These are phyloP conservation scores for Novymonas esmeraldas DNA, from an alignment of 208 protist species.

Conservation along the genomic window DNA sequence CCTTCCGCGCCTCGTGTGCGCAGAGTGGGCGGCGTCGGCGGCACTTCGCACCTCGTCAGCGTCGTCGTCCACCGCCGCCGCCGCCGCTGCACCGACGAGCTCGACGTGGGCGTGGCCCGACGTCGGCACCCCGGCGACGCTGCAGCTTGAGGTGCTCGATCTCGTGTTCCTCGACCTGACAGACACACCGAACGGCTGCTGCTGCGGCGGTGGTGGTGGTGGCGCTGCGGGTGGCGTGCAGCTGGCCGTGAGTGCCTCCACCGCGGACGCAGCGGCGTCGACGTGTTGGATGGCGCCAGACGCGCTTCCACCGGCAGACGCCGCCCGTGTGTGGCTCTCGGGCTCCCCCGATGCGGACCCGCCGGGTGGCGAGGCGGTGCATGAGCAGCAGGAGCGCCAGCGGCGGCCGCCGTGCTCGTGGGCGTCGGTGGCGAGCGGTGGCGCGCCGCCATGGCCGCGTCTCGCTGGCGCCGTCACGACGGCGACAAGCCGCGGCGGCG, in stretches of 20 bases:
- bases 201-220: not conserved
- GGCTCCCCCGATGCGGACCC: not conserved
- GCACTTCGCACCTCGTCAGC: not conserved
- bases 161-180: constrained; percentile 16
- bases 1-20: constrained; percentile 19
- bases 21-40: not conserved
- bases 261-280: not conserved
- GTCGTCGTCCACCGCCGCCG: not conserved
- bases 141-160: constrained; percentile 20
- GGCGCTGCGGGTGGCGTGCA: not conserved
- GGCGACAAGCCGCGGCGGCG: not conserved
- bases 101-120: constrained; percentile 27
- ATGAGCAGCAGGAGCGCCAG: not conserved
- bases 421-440: too few species aligned
- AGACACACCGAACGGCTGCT: too few species aligned
- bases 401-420: not conserved
- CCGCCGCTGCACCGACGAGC: not conserved
- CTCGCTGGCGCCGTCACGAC: too few species aligned
- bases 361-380: too few species aligned
- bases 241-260: not conserved
- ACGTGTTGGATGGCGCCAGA: constrained; percentile 13
- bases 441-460: too few species aligned
- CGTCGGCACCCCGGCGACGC: constrained; percentile 10
- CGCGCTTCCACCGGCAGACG: constrained; percentile 1
- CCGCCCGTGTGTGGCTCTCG: constrained; percentile 16